Conservation (phyloP, 495 filamentous ascomycete genomes). For the Hyaloscypha hepaticicola region DNA sequence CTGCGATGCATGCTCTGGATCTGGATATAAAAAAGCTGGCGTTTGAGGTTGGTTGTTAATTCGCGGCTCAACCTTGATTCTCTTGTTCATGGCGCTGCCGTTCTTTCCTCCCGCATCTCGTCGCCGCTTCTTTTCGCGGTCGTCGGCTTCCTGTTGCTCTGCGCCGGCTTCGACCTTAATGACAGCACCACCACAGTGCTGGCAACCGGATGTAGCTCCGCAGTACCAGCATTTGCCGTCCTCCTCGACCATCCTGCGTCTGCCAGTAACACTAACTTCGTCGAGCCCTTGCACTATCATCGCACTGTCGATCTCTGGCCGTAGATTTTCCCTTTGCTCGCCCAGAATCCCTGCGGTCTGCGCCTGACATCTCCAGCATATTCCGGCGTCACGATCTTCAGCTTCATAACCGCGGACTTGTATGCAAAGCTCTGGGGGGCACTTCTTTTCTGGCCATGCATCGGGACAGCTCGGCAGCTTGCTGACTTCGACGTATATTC, state of each 20-base stretch:
- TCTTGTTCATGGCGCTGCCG: conserved; percentile 3
- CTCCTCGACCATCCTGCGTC: conserved; percentile 15
- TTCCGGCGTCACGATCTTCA: background rate
- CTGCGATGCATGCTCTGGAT: background rate
- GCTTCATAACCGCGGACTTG: conserved; percentile 12
- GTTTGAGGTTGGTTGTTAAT: background rate
- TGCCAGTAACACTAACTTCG: conserved; percentile 6
- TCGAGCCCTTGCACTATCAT: conserved; percentile 18
- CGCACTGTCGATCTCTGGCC: conserved; percentile 27
- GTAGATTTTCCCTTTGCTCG: conserved; percentile 12
- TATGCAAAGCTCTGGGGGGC: conserved; percentile 29
- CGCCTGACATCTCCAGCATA: conserved; percentile 30
- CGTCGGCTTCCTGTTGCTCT: background rate
- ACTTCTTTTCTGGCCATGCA: conserved; percentile 26
- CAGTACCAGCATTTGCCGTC: conserved; percentile 25
- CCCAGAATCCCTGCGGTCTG: background rate
- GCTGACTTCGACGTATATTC: conserved; percentile 20
- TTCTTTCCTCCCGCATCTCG: background rate
- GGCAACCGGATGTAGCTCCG: conserved; percentile 6
- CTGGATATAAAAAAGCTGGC: background rate
- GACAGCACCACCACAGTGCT: background rate
- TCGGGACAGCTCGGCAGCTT: conserved; percentile 25
- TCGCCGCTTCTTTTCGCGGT: background rate
- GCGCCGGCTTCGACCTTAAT: background rate
- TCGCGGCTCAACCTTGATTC: conserved; percentile 7